These are phyloP conservation scores for Fusarium avenaceum DNA, from an alignment of 2,329 filamentous ascomycete species.

Conservation along the genomic window DNA sequence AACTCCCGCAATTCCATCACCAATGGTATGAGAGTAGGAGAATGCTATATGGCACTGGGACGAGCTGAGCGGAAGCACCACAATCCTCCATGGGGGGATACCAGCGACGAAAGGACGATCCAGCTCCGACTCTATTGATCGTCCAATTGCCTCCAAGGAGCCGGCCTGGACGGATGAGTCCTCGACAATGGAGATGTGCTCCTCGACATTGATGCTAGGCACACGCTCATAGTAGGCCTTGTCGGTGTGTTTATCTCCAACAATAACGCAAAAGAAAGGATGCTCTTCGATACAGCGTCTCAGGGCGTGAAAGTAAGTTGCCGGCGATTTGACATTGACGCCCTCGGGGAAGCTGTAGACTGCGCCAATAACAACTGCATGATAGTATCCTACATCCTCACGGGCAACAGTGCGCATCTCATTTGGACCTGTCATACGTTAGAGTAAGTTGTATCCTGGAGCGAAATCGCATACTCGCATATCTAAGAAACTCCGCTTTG, in stretches of 20 bases:
- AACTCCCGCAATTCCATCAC: constrained; percentile 42
- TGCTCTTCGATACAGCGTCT: constrained; percentile 36
- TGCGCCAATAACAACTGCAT: constrained; percentile 43
- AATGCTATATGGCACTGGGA: constrained; percentile 41
- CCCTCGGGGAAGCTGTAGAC: constrained; percentile 32
- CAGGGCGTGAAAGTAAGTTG: constrained; percentile 35
- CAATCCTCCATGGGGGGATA: constrained; percentile 44
- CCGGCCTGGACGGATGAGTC: neutral
- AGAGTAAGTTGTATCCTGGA: neutral
- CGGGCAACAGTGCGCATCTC: constrained; percentile 44
- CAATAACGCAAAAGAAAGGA: constrained; percentile 40
- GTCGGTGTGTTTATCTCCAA: constrained; percentile 39
- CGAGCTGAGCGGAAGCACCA: constrained; percentile 25
- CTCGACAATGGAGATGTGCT: constrained; percentile 38
- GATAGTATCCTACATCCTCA: constrained; percentile 42
- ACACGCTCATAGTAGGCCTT: constrained; percentile 44
- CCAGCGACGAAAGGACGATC: constrained; percentile 35
- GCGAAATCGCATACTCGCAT: constrained; percentile 29
- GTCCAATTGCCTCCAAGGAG: constrained; percentile 20
- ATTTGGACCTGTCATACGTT: constrained; percentile 35
- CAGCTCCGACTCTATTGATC: constrained; percentile 26
- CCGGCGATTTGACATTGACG: constrained; percentile 12
- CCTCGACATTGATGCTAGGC: constrained; percentile 26
- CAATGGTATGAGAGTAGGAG: constrained; percentile 44
- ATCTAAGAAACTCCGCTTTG: constrained; percentile 31